Evolutionary conservation across 148 eudicot genomes (phyloP), one percentile per base, ranked within the genome.

Genomic region (Fagopyrum homotropicum): DNA sequence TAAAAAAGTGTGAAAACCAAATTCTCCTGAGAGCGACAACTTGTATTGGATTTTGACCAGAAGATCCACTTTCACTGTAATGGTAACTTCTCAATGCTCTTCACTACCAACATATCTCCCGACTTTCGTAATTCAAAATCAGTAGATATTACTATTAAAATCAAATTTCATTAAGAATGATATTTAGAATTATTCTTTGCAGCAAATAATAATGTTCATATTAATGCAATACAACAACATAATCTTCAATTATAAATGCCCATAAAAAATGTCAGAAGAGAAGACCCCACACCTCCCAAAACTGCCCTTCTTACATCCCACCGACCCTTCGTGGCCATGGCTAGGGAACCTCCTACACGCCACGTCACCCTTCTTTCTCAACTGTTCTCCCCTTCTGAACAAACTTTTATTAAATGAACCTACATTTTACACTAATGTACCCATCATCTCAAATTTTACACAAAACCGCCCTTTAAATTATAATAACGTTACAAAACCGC

Each of bases 261-360:
- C 4, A 14, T 2, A 54, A n/a, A 14, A 61, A 5, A 35, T 40
- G 71, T 66, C 71, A 66, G 71, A 66, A 35, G 19, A 66, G 71
- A 2, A 43, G 17, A 14, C 71, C 19, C 46, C 46, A 35, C 70
- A 66, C 71, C 46, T 66, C 19, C 45, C 2, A 3, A 61, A 61
- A 61, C 68, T 26, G 43, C 14, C 40, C 57, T 43, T 10, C 57
- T 9, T 61, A 40, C 74, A 7, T 22, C 77, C 51, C 47, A 66
- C 48, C 88, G 88, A 79, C 86, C 85, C 86, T 82, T 82, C 82
- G 80, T 78, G 51, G 82, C 75, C 69, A 78, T 79, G 85, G 80
- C 80, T 80, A 78, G 78, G 76, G 77, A 85, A 87, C 90, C 83
- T 73, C 43, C 75, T 90, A 89, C 93, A 83, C 84, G 93, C 55